Evolutionary conservation across 1,284 basidiomycete species (phyloP).

Genomic region (Coniophora puteana): DNA sequence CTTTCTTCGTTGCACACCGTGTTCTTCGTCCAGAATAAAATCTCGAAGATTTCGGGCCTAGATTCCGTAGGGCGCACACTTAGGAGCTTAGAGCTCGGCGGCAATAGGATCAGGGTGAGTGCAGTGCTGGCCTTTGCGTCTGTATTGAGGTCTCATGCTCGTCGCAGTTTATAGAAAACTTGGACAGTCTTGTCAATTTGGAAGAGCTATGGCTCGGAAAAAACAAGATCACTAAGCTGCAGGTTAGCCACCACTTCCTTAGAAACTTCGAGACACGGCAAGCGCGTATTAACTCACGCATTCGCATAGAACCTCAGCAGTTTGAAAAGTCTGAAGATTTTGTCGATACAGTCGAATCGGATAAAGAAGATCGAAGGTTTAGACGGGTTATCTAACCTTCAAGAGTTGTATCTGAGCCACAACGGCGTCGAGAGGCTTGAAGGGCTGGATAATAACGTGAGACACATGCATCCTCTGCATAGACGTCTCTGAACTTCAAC

Average conservation of each 20-base stretch:
- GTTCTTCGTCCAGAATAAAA: conserved; percentile 97
- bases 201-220: conserved; percentile 97
- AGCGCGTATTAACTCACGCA: conserved; percentile 8
- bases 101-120: conserved; percentile 83
- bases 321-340: conserved; percentile 72
- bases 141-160: not conserved
- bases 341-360: conserved; percentile 92
- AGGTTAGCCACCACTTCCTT: conserved; percentile 43
- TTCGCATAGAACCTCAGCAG: conserved; percentile 52
- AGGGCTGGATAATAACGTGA: conserved; percentile 81
- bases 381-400: conserved; percentile 67
- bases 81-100: conserved; percentile 88
- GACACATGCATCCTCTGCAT: conserved; percentile 17
- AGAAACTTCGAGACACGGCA: conserved; percentile 1
- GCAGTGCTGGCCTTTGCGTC: conserved; percentile 7
- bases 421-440: conserved; percentile 88
- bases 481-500: not conserved
- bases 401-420: conserved; percentile 93
- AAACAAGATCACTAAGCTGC: conserved; percentile 90
- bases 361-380: conserved; percentile 87
- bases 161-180: conserved; percentile 79
- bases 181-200: conserved; percentile 79
- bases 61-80: conserved; percentile 59
- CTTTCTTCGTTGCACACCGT: conserved; percentile 71
- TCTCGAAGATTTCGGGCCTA: conserved; percentile 73